These are phyloP conservation scores for Cerrena zonata DNA, from an alignment of 1,284 basidiomycete species.

Conservation along the genomic window DNA sequence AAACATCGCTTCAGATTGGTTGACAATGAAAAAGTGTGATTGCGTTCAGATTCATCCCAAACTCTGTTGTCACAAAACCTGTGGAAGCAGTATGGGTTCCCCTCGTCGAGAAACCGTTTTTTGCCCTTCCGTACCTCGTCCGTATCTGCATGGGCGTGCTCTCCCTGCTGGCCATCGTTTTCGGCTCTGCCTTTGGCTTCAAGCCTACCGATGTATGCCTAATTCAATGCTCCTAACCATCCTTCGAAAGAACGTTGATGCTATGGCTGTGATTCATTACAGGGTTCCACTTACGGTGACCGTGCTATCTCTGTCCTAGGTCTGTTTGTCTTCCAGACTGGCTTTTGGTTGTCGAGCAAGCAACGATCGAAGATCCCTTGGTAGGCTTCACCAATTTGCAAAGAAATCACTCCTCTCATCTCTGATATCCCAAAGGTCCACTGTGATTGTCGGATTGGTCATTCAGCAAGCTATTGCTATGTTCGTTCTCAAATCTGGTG, in stretches of 20 bases:
- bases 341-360: constrained; percentile 62
- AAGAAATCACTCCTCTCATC: background rate
- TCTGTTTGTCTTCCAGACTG: constrained; percentile 68
- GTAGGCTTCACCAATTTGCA: constrained; percentile 28
- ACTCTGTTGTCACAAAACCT: constrained; percentile 58
- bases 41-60: constrained; percentile 75
- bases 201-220: constrained; percentile 47
- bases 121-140: constrained; percentile 50
- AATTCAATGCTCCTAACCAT: background rate
- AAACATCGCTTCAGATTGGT: constrained; percentile 6
- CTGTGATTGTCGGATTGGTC: constrained; percentile 80
- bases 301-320: constrained; percentile 79
- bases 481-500: constrained; percentile 77
- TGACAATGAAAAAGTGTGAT: constrained; percentile 47
- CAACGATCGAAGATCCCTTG: constrained; percentile 63
- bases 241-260: constrained; percentile 18
- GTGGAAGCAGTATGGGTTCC: constrained; percentile 63
- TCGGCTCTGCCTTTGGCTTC: constrained; percentile 82
- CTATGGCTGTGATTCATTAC: constrained; percentile 9
- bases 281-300: constrained; percentile 69
- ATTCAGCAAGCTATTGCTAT: constrained; percentile 78
- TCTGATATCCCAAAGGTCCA: constrained; percentile 46
- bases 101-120: constrained; percentile 62
- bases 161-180: constrained; percentile 65
- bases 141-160: constrained; percentile 69